Percentiles rank a stretch among this genome's conserved stretches.
phyloP scores from a whole-genome alignment of 257 asterid genomes.

The Salvia rosmarinus region DNA sequence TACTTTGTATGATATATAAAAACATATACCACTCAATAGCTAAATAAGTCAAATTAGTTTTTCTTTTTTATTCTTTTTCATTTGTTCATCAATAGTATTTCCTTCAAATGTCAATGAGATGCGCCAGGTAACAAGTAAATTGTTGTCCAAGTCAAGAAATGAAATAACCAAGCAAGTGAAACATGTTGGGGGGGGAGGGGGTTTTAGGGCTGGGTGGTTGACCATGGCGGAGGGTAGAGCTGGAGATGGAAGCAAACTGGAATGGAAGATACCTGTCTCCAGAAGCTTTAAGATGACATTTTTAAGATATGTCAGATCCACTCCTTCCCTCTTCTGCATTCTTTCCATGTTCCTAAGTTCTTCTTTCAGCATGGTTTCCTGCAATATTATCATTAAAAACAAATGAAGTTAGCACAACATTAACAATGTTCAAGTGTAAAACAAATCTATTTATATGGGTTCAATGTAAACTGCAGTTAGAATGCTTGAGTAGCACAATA shows the following conservation, averaged over 20 bases:
- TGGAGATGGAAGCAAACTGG: slow-evolving; percentile 10
- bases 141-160: background rate
- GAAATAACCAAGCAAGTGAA: background rate
- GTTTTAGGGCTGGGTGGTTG: background rate
- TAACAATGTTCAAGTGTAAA: slow-evolving; percentile 5
- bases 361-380: slow-evolving; percentile 92
- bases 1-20: background rate
- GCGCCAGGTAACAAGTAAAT: background rate
- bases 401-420: slow-evolving; percentile 25
- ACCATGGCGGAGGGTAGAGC: slow-evolving; percentile 28
- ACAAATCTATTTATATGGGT: slow-evolving; percentile 15
- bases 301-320: slow-evolving; percentile 95
- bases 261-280: slow-evolving; percentile 72
- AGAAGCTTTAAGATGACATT: slow-evolving; percentile 89
- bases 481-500: background rate
- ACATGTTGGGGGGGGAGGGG: slow-evolving; percentile 1
- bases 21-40: background rate
- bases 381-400: slow-evolving; percentile 43
- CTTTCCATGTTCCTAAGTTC: slow-evolving; percentile 94
- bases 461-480: background rate
- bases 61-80: slow-evolving; percentile 4
- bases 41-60: background rate
- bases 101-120: background rate
- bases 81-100: background rate
- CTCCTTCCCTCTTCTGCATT: slow-evolving; percentile 95